Conservation (phyloP, 345 rosid species). For the Microthlaspi erraticum region DNA sequence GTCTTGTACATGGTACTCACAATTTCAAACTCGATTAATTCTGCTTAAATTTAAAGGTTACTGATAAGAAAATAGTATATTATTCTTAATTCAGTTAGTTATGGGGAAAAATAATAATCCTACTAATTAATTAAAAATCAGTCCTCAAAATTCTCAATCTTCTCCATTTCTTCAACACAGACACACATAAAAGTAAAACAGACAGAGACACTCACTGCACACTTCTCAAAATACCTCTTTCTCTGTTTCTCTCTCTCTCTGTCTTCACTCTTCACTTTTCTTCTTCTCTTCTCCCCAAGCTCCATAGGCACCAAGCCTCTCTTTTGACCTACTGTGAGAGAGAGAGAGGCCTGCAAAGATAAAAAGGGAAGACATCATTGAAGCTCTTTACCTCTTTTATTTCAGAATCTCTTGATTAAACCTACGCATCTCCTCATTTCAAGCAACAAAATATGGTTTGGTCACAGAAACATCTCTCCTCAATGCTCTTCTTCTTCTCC, state of each 20-base stretch:
- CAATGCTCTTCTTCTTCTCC: conserved; percentile 44
- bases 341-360: conserved; percentile 42
- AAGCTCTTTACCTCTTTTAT: conserved; percentile 32
- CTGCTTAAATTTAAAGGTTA: neutral
- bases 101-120: neutral
- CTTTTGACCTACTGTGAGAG: conserved; percentile 44
- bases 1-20: neutral
- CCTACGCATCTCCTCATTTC: conserved; percentile 25
- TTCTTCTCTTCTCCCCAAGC: conserved; percentile 39
- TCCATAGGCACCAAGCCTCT: conserved; percentile 42
- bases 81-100: neutral
- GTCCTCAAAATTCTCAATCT: conserved; percentile 33
- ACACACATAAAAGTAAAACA: conserved; percentile 39
- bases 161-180: conserved; percentile 41
- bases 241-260: conserved; percentile 19
- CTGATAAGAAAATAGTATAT: neutral
- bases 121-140: neutral
- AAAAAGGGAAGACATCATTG: conserved; percentile 49
- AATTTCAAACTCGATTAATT: conserved; percentile 22
- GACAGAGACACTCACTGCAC: conserved; percentile 42
- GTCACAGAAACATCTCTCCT: conserved; percentile 38
- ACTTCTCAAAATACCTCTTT: conserved; percentile 39
- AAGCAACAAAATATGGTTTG: conserved; percentile 27
- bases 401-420: conserved; percentile 19
- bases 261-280: conserved; percentile 1